Conservation (phyloP, 2,329 filamentous ascomycete species). For the Fusarium piperis region DNA sequence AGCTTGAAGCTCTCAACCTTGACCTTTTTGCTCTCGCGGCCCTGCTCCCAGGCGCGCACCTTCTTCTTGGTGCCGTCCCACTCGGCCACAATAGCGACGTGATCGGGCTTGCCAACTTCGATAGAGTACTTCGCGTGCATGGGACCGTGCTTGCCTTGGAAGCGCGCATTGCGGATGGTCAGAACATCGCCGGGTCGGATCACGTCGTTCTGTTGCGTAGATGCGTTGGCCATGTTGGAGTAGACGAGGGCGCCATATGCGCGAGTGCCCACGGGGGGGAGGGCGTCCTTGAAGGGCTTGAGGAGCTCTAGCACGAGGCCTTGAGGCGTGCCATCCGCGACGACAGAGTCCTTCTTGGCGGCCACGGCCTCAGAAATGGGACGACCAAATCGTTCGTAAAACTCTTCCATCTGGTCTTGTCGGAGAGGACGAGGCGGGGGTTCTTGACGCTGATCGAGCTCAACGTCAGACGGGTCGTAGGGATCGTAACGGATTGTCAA, state of each 20-base stretch:
- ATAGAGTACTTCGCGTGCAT: constrained; percentile 94
- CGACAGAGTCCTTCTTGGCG: constrained; percentile 78
- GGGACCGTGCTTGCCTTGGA: constrained; percentile 93
- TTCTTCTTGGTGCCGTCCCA: constrained; percentile 99
- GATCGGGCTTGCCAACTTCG: constrained; percentile 88
- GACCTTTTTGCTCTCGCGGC: constrained; percentile 90
- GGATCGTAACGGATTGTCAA: constrained; percentile 83
- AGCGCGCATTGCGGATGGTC: constrained; percentile 89
- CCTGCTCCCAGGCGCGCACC: constrained; percentile 94
- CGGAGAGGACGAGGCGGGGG: constrained; percentile 81
- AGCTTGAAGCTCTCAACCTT: constrained; percentile 95
- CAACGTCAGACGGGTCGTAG: constrained; percentile 75
- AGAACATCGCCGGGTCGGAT: constrained; percentile 94
- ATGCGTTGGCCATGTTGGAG: constrained; percentile 93
- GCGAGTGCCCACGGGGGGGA: constrained; percentile 86
- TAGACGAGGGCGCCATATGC: constrained; percentile 94
- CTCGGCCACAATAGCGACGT: constrained; percentile 91
- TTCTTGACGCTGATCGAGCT: constrained; percentile 87
- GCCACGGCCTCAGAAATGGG: constrained; percentile 76
- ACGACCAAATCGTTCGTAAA: constrained; percentile 83
- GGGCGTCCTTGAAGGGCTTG: constrained; percentile 74
- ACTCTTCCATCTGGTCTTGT: constrained; percentile 92
- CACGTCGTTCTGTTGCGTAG: constrained; percentile 88
- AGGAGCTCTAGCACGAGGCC: constrained; percentile 83
- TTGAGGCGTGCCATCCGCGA: constrained; percentile 85